These are phyloP conservation scores for Cardamine resedifolia DNA, from an alignment of 345 rosid species.

Conservation along the genomic window DNA sequence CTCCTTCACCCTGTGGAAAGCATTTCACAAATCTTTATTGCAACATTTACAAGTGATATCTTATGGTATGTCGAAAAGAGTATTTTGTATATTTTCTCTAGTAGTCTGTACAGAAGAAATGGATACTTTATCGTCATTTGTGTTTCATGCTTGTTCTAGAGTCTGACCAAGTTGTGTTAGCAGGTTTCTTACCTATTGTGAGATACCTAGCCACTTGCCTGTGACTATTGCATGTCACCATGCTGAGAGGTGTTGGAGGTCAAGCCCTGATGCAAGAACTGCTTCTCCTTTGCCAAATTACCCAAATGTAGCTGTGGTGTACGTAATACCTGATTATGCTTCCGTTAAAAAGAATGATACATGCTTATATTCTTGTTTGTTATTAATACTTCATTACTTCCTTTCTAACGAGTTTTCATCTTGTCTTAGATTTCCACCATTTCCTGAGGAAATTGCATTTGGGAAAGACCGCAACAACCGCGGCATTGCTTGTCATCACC, in stretches of 20 bases:
- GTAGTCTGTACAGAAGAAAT: background rate
- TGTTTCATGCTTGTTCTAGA: conserved; percentile 18
- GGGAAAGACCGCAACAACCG: conserved; percentile 74
- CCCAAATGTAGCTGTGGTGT: conserved; percentile 78
- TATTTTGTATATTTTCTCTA: background rate
- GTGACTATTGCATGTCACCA: conserved; percentile 88
- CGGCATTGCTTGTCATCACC: conserved; percentile 97
- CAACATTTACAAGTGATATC: conserved; percentile 86
- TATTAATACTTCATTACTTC: background rate
- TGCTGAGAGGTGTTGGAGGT: conserved; percentile 78
- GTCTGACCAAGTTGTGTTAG: conserved; percentile 29
- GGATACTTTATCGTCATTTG: background rate
- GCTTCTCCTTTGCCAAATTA: conserved; percentile 59
- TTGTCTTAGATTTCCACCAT: conserved; percentile 72
- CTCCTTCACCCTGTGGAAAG: conserved; percentile 71
- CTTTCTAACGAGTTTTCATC: conserved; percentile 13
- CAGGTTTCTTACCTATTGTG: conserved; percentile 76
- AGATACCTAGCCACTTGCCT: conserved; percentile 70
- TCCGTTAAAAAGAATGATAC: background rate
- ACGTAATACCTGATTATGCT: conserved; percentile 35
- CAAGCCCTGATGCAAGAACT: conserved; percentile 59
- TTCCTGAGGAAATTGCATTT: conserved; percentile 83
- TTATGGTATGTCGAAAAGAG: conserved; percentile 48
- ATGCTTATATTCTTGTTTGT: background rate
- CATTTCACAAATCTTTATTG: conserved; percentile 67